Conservation (phyloP, 1,139 yeast genomes). For the Kazachstania sp. region DNA sequence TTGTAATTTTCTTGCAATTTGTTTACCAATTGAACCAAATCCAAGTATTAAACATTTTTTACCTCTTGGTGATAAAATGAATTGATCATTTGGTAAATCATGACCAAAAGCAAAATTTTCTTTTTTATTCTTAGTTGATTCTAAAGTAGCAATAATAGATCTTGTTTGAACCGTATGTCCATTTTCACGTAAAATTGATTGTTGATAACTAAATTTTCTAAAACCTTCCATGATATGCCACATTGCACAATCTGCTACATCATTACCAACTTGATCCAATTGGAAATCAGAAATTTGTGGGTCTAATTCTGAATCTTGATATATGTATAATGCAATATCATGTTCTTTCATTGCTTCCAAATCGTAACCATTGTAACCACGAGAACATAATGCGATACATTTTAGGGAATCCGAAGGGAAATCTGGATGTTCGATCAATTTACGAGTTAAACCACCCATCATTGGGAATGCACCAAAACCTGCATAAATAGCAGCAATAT, state of each 20-base stretch:
- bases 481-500: constrained; percentile 24
- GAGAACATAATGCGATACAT: constrained; percentile 25
- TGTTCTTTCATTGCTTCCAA: constrained; percentile 17
- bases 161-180: constrained; percentile 37
- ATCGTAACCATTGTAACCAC: constrained; percentile 27
- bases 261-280: constrained; percentile 31
- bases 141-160: constrained; percentile 20
- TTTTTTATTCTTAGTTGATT: constrained; percentile 5
- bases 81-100: constrained; percentile 17
- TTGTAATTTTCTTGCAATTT: constrained; percentile 48
- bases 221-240: constrained; percentile 59
- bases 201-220: constrained; percentile 41
- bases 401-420: constrained; percentile 19
- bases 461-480: constrained; percentile 27
- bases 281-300: constrained; percentile 8
- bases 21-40: constrained; percentile 67
- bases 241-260: constrained; percentile 77
- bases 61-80: constrained; percentile 44
- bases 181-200: constrained; percentile 32
- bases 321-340: constrained; percentile 20
- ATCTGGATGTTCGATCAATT: constrained; percentile 17
- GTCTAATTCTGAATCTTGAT: constrained; percentile 17
- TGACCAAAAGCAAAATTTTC: constrained; percentile 38
- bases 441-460: constrained; percentile 25
- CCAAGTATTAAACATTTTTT: constrained; percentile 64